Conservation (phyloP, 371 early-diverging fungal species). For the Saksenaea vasiformis region DNA sequence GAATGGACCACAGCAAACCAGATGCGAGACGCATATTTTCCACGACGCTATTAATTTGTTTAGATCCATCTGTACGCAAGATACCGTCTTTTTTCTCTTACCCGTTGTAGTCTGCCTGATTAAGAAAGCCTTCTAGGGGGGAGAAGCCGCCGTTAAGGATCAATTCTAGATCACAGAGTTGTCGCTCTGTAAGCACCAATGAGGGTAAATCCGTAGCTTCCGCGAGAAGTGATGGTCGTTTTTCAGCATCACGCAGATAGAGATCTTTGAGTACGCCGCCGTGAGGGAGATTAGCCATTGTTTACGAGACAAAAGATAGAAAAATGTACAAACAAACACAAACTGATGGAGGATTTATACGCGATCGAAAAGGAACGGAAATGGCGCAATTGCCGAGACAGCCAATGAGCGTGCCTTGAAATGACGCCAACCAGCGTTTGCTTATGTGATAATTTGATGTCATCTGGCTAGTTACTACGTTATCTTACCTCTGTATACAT, state of each 20-base stretch:
- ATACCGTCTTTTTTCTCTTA: constrained; percentile 12
- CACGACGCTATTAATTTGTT: constrained; percentile 60
- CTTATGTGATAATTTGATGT: background rate
- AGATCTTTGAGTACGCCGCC: constrained; percentile 84
- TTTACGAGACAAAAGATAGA: background rate
- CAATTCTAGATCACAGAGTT: constrained; percentile 85
- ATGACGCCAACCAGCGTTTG: background rate
- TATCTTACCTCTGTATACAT: background rate
- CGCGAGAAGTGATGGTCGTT: constrained; percentile 48
- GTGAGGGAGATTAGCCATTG: constrained; percentile 73
- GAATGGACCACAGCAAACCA: constrained; percentile 87
- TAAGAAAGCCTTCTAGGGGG: constrained; percentile 82
- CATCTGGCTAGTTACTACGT: background rate
- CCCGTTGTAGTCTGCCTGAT: constrained; percentile 68
- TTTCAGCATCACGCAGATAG: constrained; percentile 66
- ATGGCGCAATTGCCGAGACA: background rate
- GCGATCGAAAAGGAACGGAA: background rate
- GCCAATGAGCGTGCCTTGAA: background rate
- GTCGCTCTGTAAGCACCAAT: constrained; percentile 73
- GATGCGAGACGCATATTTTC: constrained; percentile 67
- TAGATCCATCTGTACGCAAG: background rate
- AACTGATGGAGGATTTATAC: background rate
- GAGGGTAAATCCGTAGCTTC: constrained; percentile 60
- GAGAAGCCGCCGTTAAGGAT: constrained; percentile 88
- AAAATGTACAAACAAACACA: background rate